Evolutionary conservation across 306 rosid genomes (phyloP).

Genomic region (Chamaecrista fasciculata): DNA sequence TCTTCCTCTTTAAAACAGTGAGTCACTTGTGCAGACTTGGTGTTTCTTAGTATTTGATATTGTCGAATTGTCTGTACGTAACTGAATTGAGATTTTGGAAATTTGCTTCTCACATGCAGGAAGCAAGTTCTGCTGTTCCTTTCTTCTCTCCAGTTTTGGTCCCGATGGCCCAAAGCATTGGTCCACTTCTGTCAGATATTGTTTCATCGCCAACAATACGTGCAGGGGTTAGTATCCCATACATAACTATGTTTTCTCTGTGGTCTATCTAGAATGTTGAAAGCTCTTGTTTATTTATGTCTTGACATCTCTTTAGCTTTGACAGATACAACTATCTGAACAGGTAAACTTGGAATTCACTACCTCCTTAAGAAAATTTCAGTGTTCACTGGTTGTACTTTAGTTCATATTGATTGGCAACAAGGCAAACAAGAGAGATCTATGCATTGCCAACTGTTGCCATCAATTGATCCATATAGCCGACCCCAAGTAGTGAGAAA

Average conservation of each 20-base stretch:
- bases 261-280: neutral
- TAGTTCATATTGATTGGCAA: neutral
- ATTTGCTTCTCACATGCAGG: conserved; percentile 47
- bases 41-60: neutral
- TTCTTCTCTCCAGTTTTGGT: conserved; percentile 91
- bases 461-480: no score
- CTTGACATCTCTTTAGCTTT: neutral
- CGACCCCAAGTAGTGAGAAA: no score
- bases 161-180: conserved; percentile 91
- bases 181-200: conserved; percentile 89
- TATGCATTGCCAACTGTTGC: neutral
- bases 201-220: conserved; percentile 89
- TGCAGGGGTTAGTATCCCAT: conserved; percentile 74
- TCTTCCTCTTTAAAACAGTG: neutral
- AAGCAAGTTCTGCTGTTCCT: conserved; percentile 90
- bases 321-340: neutral
- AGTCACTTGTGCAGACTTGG: neutral
- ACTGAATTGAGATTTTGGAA: conserved; percentile 17
- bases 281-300: neutral
- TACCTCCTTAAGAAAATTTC: neutral
- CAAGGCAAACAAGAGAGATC: neutral
- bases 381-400: neutral
- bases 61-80: neutral
- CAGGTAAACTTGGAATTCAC: neutral
- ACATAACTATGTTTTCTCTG: conserved; percentile 10